phyloP scores from a whole-genome alignment of 805 yeast genomes.

The Debaryomyces prosopidis region DNA sequence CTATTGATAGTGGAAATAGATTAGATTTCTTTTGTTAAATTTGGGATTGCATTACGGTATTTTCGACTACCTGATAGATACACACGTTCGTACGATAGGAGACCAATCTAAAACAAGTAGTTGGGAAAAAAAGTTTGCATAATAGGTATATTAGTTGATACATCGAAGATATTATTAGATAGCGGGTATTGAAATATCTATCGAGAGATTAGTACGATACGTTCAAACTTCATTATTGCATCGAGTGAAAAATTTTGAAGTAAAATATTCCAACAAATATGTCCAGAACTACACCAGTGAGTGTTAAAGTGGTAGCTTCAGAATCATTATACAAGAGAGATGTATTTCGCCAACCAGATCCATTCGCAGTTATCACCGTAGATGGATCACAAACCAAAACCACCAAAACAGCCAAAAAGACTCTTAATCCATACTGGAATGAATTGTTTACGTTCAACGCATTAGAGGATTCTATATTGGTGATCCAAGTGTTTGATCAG shows the following conservation, averaged over 20 bases:
- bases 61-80: neutral
- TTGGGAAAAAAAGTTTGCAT: too few species aligned
- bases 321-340: slow-evolving; percentile 95
- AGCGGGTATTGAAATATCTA: neutral
- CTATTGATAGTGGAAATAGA: neutral
- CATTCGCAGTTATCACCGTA: slow-evolving; percentile 96
- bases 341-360: slow-evolving; percentile 94
- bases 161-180: too few species aligned
- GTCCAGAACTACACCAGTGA: slow-evolving; percentile 32
- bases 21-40: neutral
- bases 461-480: slow-evolving; percentile 81
- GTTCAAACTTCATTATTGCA: neutral
- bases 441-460: slow-evolving; percentile 79
- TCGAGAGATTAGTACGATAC: neutral
- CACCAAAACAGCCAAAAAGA: slow-evolving; percentile 89
- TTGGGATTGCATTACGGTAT: neutral
- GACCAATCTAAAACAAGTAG: too few species aligned
- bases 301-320: slow-evolving; percentile 87
- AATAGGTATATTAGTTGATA: too few species aligned
- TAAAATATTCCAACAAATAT: neutral
- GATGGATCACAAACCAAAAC: slow-evolving; percentile 96
- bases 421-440: slow-evolving; percentile 97
- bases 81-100: neutral
- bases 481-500: slow-evolving; percentile 94
- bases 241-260: neutral